Conservation (phyloP, 2,329 filamentous ascomycete species). For the Colletotrichum sp. region DNA sequence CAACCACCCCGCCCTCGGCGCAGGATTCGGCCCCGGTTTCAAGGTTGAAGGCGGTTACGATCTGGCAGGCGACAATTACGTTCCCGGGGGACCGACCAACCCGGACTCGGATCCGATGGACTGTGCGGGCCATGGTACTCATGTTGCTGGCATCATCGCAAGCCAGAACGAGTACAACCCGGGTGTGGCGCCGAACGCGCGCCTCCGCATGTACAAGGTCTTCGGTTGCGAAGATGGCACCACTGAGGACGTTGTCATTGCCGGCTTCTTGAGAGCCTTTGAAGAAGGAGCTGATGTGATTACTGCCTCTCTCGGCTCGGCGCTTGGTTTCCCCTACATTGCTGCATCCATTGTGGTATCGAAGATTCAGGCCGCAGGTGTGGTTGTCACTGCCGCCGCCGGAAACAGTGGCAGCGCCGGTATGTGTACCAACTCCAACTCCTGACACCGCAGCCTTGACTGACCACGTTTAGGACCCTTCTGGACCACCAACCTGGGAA, state of each 20-base stretch:
- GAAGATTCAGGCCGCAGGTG: background rate
- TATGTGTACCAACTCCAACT: background rate
- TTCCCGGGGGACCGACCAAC: conserved; percentile 14
- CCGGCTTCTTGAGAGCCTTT: background rate
- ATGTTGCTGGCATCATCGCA: conserved; percentile 35
- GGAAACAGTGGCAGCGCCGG: background rate
- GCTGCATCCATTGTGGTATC: background rate
- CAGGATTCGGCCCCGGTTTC: conserved; percentile 7
- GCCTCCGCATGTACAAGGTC: conserved; percentile 44
- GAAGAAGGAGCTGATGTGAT: background rate
- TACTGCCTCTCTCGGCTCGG: background rate
- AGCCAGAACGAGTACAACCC: conserved; percentile 29
- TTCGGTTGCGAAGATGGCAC: conserved; percentile 29
- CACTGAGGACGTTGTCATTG: background rate
- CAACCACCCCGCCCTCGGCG: background rate
- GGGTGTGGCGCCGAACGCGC: conserved; percentile 45
- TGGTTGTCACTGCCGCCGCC: background rate
- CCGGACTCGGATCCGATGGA: conserved; percentile 35
- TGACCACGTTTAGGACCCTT: background rate
- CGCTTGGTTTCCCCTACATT: background rate
- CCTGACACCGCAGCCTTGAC: background rate
- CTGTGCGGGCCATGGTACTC: conserved; percentile 30
- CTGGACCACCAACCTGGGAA: background rate
- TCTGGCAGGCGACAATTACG: conserved; percentile 28
- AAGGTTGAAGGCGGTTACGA: conserved; percentile 27